These are phyloP conservation scores for Crithidia fasciculata DNA, from an alignment of 208 protist genomes.

Conservation along the genomic window DNA sequence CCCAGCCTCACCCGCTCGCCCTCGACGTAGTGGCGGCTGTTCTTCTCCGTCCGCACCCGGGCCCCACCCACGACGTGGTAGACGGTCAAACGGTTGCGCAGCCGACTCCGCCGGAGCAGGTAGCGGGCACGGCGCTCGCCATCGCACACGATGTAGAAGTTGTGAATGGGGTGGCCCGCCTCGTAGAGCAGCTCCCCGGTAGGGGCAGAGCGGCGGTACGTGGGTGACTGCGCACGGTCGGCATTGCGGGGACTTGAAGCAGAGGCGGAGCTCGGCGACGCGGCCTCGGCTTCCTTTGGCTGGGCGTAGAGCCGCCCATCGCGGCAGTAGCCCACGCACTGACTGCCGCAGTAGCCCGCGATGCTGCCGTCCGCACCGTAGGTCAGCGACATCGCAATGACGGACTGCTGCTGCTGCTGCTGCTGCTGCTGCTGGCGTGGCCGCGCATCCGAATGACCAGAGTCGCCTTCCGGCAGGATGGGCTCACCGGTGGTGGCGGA, in stretches of 20 bases:
- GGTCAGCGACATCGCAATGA: constrained; percentile 31
- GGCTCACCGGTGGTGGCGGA: constrained; percentile 5
- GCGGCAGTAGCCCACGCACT: constrained; percentile 38
- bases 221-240: too few relatives aligned
- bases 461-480: background rate
- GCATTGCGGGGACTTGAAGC: background rate
- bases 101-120: constrained; percentile 52
- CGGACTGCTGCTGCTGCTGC: constrained; percentile 10
- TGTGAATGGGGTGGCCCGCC: constrained; percentile 62
- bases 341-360: constrained; percentile 31
- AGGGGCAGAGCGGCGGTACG: background rate
- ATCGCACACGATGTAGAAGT: constrained; percentile 64
- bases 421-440: background rate
- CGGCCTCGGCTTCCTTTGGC: background rate
- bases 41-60: constrained; percentile 43
- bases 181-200: constrained; percentile 65
- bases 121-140: constrained; percentile 52
- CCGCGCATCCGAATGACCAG: background rate
- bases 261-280: background rate
- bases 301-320: constrained; percentile 20
- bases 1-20: constrained; percentile 50
- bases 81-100: constrained; percentile 55
- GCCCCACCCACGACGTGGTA: constrained; percentile 52
- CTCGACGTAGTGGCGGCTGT: constrained; percentile 43
- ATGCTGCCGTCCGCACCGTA: constrained; percentile 40